Evolutionary conservation across 1,284 basidiomycete species (phyloP).

Genomic region (Mycena citricolor): DNA sequence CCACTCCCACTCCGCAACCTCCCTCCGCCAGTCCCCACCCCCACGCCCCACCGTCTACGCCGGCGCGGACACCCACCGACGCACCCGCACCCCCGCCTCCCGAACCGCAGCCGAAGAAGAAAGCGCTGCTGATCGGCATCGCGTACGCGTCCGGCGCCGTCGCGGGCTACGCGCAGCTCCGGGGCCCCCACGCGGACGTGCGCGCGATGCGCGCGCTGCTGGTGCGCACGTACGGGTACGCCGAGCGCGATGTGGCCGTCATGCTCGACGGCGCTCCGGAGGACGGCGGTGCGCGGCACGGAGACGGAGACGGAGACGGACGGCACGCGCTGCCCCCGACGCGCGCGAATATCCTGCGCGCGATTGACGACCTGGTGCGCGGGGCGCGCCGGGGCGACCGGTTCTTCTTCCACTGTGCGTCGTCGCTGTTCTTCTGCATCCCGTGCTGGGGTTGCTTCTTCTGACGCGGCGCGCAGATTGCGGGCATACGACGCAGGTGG

Average conservation of each 20-base stretch:
- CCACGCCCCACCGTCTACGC: neutral
- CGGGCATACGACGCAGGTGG: slow-evolving; percentile 28
- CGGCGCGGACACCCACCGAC: neutral
- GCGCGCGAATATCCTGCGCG: slow-evolving; percentile 29
- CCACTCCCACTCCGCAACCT: neutral
- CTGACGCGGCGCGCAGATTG: slow-evolving; percentile 19
- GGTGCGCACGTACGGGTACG: slow-evolving; percentile 28
- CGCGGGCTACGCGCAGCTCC: slow-evolving; percentile 9
- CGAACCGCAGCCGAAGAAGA: slow-evolving; percentile 10
- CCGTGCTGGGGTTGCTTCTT: neutral
- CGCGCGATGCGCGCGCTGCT: slow-evolving; percentile 27
- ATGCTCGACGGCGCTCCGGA: no score
- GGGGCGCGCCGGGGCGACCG: slow-evolving; percentile 30
- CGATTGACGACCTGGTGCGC: slow-evolving; percentile 29
- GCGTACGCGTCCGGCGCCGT: slow-evolving; percentile 8
- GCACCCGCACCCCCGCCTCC: neutral
- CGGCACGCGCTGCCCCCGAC: slow-evolving; percentile 30
- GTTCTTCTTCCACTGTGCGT: slow-evolving; percentile 35
- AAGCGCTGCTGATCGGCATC: slow-evolving; percentile 30
- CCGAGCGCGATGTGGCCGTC: slow-evolving; percentile 27
- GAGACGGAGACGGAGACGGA: slow-evolving; percentile 25
- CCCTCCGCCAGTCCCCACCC: neutral
- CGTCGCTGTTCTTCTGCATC: neutral
- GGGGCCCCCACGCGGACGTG: slow-evolving; percentile 32
- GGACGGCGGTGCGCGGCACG: no score